Evolutionary conservation across 1,139 yeast genomes (phyloP).

Genomic region (Saccharomyces hybrid): DNA sequence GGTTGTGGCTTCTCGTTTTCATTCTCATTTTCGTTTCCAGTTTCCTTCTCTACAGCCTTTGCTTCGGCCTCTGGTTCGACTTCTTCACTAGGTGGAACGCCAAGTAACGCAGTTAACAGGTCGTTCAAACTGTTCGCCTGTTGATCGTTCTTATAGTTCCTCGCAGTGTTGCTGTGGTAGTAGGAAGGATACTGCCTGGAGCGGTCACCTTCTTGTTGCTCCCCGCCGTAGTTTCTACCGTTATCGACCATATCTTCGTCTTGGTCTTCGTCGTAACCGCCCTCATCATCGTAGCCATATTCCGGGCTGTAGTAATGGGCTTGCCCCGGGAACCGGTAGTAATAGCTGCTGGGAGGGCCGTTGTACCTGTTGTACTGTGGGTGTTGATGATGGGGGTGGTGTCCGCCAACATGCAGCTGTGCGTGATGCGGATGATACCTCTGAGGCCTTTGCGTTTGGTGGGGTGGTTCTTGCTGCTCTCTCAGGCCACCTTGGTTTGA

Average conservation of each 20-base stretch:
- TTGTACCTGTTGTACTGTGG: constrained; percentile 5
- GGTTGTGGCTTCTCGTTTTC: constrained; percentile 3
- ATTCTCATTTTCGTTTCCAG: constrained; percentile 2
- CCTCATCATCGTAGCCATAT: constrained; percentile 16
- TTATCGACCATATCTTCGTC: constrained; percentile 2
- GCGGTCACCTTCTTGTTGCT: constrained; percentile 7
- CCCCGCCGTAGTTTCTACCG: constrained; percentile 4
- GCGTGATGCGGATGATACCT: constrained; percentile 5
- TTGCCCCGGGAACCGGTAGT: constrained; percentile 14
- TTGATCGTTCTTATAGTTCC: background rate
- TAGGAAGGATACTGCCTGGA: constrained; percentile 8
- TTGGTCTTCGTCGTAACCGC: constrained; percentile 13
- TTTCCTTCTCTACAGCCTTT: constrained; percentile 3
- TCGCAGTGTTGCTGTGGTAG: constrained; percentile 7
- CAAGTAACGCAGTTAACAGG: constrained; percentile 17
- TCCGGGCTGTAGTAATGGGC: constrained; percentile 22
- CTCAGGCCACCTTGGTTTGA: constrained; percentile 17
- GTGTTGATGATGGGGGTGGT: constrained; percentile 1
- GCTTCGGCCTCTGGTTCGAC: constrained; percentile 6
- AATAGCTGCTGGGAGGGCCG: constrained; percentile 10
- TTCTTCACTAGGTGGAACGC: constrained; percentile 7
- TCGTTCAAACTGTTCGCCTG: constrained; percentile 12
- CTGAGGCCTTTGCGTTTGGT: constrained; percentile 6
- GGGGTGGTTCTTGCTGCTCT: constrained; percentile 7
- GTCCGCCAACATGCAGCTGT: constrained; percentile 3